A percentile compares a stretch with the other conserved stretches of the same genome.
These are phyloP conservation scores for Serendipita vermifera DNA, from an alignment of 768 basidiomycete genomes.

Conservation along the genomic window DNA sequence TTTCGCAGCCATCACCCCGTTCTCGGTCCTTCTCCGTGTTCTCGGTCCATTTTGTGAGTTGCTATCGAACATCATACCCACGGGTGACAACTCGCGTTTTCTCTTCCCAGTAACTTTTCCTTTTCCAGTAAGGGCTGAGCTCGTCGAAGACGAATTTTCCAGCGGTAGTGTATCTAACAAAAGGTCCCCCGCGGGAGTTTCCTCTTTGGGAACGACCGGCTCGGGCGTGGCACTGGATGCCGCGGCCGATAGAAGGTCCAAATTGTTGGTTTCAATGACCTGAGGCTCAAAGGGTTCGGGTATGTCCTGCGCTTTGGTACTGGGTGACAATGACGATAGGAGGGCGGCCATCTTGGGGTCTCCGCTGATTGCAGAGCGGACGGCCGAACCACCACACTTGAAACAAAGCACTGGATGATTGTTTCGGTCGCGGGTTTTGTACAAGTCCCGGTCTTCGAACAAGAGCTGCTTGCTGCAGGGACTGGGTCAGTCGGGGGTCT, in stretches of 20 bases:
- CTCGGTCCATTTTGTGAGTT: conserved; percentile 4
- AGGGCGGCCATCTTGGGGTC: conserved; percentile 38
- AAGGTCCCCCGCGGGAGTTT: neutral
- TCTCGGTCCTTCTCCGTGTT: conserved; percentile 9
- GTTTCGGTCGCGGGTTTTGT: conserved; percentile 74
- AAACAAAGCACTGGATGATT: conserved; percentile 80
- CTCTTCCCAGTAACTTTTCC: conserved; percentile 18
- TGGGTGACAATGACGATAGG: conserved; percentile 43
- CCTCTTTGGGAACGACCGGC: neutral
- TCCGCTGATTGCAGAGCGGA: conserved; percentile 8
- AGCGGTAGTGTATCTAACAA: neutral
- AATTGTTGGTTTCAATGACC: neutral
- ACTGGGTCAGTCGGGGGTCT: neutral
- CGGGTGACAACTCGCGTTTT: conserved; percentile 14
- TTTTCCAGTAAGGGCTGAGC: neutral
- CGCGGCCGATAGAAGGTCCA: neutral
- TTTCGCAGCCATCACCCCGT: neutral
- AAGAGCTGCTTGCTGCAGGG: conserved; percentile 63
- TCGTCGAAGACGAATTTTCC: neutral
- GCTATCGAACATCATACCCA: neutral
- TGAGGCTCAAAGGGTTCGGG: conserved; percentile 1
- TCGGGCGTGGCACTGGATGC: neutral
- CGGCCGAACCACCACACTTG: conserved; percentile 69
- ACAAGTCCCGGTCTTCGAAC: conserved; percentile 81
- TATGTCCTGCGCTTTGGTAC: neutral